Base-by-base conservation (phyloP, 192 early-diverging fungal species). In the Linnemannia zychae region DNA sequence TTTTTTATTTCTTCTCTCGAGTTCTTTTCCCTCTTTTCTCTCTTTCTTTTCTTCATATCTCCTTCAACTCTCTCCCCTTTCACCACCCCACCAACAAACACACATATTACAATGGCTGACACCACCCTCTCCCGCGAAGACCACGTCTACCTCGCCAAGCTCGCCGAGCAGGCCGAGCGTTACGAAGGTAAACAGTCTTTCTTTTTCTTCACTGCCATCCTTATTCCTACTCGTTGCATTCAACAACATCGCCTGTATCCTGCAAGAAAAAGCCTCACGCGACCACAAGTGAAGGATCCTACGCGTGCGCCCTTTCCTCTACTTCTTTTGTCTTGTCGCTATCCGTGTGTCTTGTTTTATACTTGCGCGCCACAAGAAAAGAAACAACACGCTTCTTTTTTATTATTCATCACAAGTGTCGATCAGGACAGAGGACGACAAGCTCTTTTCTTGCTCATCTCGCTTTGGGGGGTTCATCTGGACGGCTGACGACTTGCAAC, bases 111-210 rank as follows among this genome's bases (percentile, higher is more conserved):
- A 79, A 79, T 80, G 68, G 57, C 71, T 44, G 68, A 74, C 44
- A 46, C 70, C 44, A 65, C 70, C 66, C 77, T 66, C 66, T 38
- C 87, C 80, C 87, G 87, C 75, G 87, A 88, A 79, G 68, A 86
- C 74, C 83, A 94, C 88, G 98, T 99, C 76, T 99, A 97, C 94
- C 96, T 97, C 94, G 98, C 98, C 91, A 98, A 98, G 95, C 95
- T 99, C 87, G 95, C 97, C 81, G 98, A 99, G 92, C 98, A 99
- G 90, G 98, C 98, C 79, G 98, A 99, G 92, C 95, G 98, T 84
- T 99, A 99, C 89, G 98, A 99, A 88, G 97, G 97, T 98, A 44
- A 44, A 44, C 40, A 44, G 9, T 50, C 78, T 44, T 15, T 38
- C 37, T 4, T 73, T 47, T 15, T 79, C 46, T 15, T 46, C 47